These are phyloP conservation scores for Aspergillus nidulans DNA, from an alignment of 495 filamentous ascomycete genomes.

Conservation along the genomic window DNA sequence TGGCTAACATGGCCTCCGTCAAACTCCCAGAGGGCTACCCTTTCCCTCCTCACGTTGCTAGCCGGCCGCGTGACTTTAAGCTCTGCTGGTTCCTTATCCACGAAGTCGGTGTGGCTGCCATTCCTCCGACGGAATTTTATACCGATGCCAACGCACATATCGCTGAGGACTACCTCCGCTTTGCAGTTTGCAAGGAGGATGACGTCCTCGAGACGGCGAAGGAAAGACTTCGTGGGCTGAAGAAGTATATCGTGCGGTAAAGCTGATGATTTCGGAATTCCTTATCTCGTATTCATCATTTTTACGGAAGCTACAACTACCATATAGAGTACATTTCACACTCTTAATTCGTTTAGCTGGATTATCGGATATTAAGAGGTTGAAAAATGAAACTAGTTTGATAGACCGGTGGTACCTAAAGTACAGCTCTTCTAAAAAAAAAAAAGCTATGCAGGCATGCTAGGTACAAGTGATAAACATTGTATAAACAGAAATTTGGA, in stretches of 20 bases:
- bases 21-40: constrained; percentile 73
- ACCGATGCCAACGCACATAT: constrained; percentile 76
- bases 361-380: background rate
- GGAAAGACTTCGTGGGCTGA: constrained; percentile 80
- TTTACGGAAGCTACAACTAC: background rate
- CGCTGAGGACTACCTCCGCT: constrained; percentile 87
- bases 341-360: background rate
- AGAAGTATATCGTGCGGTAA: constrained; percentile 61
- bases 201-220: constrained; percentile 84
- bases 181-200: constrained; percentile 96
- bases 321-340: background rate
- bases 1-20: constrained; percentile 85
- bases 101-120: constrained; percentile 91
- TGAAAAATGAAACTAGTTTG: background rate
- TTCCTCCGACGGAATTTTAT: constrained; percentile 96
- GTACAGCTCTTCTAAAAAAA: background rate
- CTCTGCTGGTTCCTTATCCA: constrained; percentile 94
- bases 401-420: background rate
- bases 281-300: too few relatives aligned
- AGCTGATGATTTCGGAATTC: background rate
- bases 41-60: constrained; percentile 84
- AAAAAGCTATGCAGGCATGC: background rate
- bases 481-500: background rate
- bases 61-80: constrained; percentile 86
- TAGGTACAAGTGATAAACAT: background rate